Conservation (phyloP, 805 yeast species). For the Ogataea salicorniae region DNA sequence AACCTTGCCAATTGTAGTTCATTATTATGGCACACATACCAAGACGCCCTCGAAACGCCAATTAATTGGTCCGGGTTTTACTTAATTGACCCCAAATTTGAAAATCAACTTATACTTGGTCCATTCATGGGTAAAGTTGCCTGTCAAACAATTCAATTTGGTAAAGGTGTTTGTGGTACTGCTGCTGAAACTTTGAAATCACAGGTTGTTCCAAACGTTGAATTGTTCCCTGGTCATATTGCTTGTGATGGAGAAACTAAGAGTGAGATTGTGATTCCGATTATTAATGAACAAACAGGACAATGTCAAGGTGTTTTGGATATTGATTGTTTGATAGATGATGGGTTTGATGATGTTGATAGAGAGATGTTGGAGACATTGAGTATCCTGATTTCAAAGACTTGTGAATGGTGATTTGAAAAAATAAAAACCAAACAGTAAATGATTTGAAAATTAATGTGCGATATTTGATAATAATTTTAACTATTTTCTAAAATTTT, state of each 20-base stretch:
- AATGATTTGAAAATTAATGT: not conserved
- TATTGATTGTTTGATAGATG: constrained; percentile 62
- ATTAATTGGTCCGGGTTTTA: constrained; percentile 97
- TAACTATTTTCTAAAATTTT: too few species aligned
- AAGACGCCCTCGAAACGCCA: constrained; percentile 38
- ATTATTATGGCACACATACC: constrained; percentile 83
- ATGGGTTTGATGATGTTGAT: constrained; percentile 69
- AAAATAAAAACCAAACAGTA: too few species aligned
- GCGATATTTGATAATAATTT: not conserved
- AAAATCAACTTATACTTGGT: constrained; percentile 59
- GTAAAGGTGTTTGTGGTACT: constrained; percentile 88
- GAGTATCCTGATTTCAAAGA: constrained; percentile 44
- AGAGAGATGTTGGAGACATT: constrained; percentile 52
- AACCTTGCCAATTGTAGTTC: constrained; percentile 85
- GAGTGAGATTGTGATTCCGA: constrained; percentile 91
- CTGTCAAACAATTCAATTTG: constrained; percentile 74
- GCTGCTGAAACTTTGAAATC: constrained; percentile 60
- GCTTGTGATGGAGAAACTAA: constrained; percentile 96
- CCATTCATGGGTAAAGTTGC: constrained; percentile 98
- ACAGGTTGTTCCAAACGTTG: constrained; percentile 75
- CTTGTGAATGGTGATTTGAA: constrained; percentile 43
- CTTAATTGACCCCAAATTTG: constrained; percentile 38
- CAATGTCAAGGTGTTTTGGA: constrained; percentile 73
- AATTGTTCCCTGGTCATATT: constrained; percentile 82
- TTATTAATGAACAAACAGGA: constrained; percentile 32